Percentiles rank a stretch among this genome's conserved stretches.
These are phyloP conservation scores for Kockovaella imperatae DNA, from an alignment of 768 basidiomycete species.

Conservation along the genomic window DNA sequence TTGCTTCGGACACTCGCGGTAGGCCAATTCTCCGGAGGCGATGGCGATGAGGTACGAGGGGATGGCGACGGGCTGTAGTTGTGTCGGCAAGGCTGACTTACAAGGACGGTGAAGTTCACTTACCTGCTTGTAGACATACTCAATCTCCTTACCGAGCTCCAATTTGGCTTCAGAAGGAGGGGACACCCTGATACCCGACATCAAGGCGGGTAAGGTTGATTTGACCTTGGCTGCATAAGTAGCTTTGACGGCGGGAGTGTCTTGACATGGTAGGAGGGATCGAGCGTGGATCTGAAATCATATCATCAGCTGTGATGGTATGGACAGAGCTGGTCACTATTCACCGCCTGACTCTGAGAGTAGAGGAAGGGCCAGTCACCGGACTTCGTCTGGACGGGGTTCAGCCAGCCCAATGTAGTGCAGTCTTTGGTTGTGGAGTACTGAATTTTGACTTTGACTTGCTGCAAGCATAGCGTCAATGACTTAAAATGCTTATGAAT, in stretches of 20 bases:
- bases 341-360: conserved; percentile 74
- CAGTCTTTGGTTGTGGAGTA: conserved; percentile 69
- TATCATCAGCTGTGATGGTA: background rate
- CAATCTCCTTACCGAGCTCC: conserved; percentile 66
- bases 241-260: conserved; percentile 82
- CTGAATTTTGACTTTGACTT: conserved; percentile 50
- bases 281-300: conserved; percentile 61
- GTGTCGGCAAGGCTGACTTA: conserved; percentile 5
- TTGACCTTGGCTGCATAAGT: conserved; percentile 76
- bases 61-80: conserved; percentile 64
- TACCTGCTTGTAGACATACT: conserved; percentile 72
- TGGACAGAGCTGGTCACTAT: background rate
- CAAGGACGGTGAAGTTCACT: conserved; percentile 21
- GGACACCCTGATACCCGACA: conserved; percentile 72
- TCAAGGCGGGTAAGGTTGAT: conserved; percentile 73
- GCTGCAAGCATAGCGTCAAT: conserved; percentile 43
- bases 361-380: conserved; percentile 78
- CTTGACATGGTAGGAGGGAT: conserved; percentile 71
- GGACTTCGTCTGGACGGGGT: conserved; percentile 77
- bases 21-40: conserved; percentile 72
- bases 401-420: conserved; percentile 81
- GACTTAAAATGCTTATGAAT: background rate
- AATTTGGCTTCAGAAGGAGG: conserved; percentile 69
- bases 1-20: conserved; percentile 54
- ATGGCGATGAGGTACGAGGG: conserved; percentile 90